Evolutionary conservation across 2,329 filamentous ascomycete species (phyloP).

Genomic region (Colletotrichum paranaense): DNA sequence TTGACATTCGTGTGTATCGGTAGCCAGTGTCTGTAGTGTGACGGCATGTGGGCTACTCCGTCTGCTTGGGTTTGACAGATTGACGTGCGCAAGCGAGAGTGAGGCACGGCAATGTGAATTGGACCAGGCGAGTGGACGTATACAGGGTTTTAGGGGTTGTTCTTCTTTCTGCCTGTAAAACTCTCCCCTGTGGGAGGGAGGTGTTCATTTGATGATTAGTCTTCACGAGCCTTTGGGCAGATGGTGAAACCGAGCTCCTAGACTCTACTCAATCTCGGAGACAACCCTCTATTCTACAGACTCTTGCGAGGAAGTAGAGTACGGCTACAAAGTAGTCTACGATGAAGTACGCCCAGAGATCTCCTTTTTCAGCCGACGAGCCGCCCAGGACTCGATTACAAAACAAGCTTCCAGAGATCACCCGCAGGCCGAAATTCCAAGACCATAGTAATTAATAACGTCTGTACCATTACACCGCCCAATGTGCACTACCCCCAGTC

Average conservation of each 20-base stretch:
- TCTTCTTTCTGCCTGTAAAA: neutral
- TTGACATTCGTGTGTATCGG: neutral
- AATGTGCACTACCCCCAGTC: neutral
- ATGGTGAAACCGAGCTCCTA: neutral
- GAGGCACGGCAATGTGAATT: neutral
- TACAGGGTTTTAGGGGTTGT: neutral
- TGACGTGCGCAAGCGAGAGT: neutral
- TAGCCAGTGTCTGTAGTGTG: neutral
- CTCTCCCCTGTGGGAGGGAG: neutral
- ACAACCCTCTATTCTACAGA: neutral
- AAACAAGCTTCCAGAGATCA: slow-evolving; percentile 13
- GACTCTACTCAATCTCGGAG: neutral
- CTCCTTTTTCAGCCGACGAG: neutral
- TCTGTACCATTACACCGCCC: neutral
- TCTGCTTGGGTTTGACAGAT: neutral
- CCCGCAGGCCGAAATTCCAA: neutral
- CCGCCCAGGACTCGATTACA: neutral
- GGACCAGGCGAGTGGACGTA: neutral
- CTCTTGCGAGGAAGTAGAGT: neutral
- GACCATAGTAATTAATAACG: neutral
- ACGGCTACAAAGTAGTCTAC: neutral
- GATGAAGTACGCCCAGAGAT: neutral
- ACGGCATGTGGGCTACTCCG: neutral
- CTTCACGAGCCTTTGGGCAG: neutral
- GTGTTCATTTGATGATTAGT: neutral